phyloP scores from a whole-genome alignment of 2,329 filamentous ascomycete species.

The Salinomyces thailandicus region DNA sequence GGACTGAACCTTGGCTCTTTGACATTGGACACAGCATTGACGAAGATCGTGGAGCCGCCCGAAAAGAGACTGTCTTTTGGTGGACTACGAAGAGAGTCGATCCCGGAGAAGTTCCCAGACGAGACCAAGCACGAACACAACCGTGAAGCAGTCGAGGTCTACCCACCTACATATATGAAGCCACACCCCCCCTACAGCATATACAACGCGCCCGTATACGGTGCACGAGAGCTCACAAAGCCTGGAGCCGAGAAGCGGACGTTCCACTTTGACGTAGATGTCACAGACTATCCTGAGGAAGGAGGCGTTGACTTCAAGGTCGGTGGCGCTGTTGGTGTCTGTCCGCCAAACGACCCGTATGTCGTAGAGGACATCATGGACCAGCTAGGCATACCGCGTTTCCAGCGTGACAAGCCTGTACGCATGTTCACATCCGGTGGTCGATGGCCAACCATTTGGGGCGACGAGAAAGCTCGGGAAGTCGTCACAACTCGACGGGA shows the following conservation, averaged over 20 bases:
- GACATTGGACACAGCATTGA: slow-evolving; percentile 58
- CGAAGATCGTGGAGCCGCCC: slow-evolving; percentile 60
- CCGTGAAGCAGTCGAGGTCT: slow-evolving; percentile 36
- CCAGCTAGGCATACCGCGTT: slow-evolving; percentile 66
- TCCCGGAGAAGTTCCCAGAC: slow-evolving; percentile 48
- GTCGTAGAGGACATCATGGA: slow-evolving; percentile 79
- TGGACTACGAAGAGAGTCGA: slow-evolving; percentile 19
- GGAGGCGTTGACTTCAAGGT: slow-evolving; percentile 87
- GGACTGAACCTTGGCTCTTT: slow-evolving; percentile 66
- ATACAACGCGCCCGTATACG: slow-evolving; percentile 77
- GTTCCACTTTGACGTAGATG: slow-evolving; percentile 93
- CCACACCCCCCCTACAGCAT: slow-evolving; percentile 90
- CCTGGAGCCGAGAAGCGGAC: slow-evolving; percentile 90
- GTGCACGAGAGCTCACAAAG: slow-evolving; percentile 75
- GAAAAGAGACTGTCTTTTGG: slow-evolving; percentile 56
- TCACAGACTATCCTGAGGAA: slow-evolving; percentile 86
- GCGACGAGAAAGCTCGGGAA: slow-evolving; percentile 73
- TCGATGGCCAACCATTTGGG: slow-evolving; percentile 97
- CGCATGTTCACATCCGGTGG: slow-evolving; percentile 68
- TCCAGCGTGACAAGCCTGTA: slow-evolving; percentile 73
- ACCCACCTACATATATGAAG: slow-evolving; percentile 83
- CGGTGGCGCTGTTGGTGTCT: slow-evolving; percentile 87
- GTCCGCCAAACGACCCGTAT: slow-evolving; percentile 69
- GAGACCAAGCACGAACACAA: slow-evolving; percentile 33
- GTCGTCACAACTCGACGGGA: slow-evolving; percentile 84